Base-by-base conservation (phyloP, 768 basidiomycete genomes). In the Clavulina sp. region DNA sequence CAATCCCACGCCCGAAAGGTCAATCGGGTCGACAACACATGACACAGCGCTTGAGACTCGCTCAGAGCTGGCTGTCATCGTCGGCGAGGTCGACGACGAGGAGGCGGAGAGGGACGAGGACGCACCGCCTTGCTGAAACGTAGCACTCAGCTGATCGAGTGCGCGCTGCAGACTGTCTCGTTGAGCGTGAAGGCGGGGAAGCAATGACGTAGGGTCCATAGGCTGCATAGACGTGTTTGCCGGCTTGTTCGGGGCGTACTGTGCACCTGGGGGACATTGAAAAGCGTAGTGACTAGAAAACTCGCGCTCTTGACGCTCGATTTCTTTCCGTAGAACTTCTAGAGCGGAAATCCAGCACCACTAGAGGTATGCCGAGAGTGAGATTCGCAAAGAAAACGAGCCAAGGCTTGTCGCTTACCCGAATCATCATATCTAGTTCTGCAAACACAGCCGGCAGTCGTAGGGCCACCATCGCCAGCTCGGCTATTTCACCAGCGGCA, bases 401-500 rank as follows among this genome's bases (percentile, higher is more conserved):
- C 36, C 13, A 13, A 13, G 21, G 21, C 13, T 21, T 13, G 36
- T 1, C 24, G 26, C 43, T 16, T 26, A 46, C 43, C 13, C 43
- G 9, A 26, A 46, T 46, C 43, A 46, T 46, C 43, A 46, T 46
- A 26, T 46, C 43, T 9, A 46, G 26, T 28, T 46, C 43, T 24
- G 13, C 43, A 24, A 46, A 46, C 26, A 46, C 43, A 16, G 13
- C 43, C 13, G 13, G 26, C 9, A 13, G 13, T 9, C 9, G 26
- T 9, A 13, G 26, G 26, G 43, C 43, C 13, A 46, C 24, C 16
- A 9, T 28, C 13, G 43, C 43, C 13, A 46, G 26, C 43, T 46
- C 43, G 9, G 43, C 13, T 13, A 46, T 46, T 24, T 16, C 43
- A 13, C 26, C 9, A 9, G 43, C 43, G 13, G 24, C 43, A 9